Base-by-base conservation (phyloP, 441 rosid genomes). In the Adansonia rubrostipa region DNA sequence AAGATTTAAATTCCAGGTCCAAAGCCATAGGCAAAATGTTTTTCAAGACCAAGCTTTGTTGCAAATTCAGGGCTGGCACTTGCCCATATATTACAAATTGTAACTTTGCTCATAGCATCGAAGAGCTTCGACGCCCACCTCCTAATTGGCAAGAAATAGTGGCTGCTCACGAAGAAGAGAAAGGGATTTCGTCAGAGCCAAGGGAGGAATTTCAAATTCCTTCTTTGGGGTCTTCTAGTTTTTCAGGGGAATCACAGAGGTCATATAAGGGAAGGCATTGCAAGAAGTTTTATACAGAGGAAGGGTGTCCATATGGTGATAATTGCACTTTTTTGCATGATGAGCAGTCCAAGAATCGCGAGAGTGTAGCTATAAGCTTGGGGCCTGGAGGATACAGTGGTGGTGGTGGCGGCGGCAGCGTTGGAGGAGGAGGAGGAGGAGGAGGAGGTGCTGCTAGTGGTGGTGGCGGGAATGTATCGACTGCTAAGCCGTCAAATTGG, bases 51-150 rank as follows among this genome's bases (percentile, higher is more conserved):
- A 95, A 93, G 84, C 82, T 95, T 1, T 95, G 99, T 77, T 90
- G 96, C 76, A 95, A 91, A 82, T 93, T 92, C 75, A 80, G 94
- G 4, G 91, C 89, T 0, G 99, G 98, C 58, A 90, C 96, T 0
- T 95, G 98, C 70, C 96, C 97, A 0, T 93, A 93, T 28, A n/a
- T 91, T 3, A 89, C 97, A 51, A 95, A 92, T 81, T 93, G 97
- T 75, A 93, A 95, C 84, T 95, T 95, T 68, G 99, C 98, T 53
- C 99, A 95, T 79, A 91, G 92, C 79, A 87, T 93, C 8, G 97
- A 95, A 85, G 99, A 95, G 90, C 98, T 95, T 71, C 89, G 99
- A 36, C 91, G 98, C 6, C 99, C 99, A 0, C 99, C 99, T 36
- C 87, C 92, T 2, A 92, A 95, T 81, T 93, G 99, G 99, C 99